These are phyloP conservation scores for Apiospora phragmitis DNA, from an alignment of 2,329 filamentous ascomycete genomes.

Conservation along the genomic window DNA sequence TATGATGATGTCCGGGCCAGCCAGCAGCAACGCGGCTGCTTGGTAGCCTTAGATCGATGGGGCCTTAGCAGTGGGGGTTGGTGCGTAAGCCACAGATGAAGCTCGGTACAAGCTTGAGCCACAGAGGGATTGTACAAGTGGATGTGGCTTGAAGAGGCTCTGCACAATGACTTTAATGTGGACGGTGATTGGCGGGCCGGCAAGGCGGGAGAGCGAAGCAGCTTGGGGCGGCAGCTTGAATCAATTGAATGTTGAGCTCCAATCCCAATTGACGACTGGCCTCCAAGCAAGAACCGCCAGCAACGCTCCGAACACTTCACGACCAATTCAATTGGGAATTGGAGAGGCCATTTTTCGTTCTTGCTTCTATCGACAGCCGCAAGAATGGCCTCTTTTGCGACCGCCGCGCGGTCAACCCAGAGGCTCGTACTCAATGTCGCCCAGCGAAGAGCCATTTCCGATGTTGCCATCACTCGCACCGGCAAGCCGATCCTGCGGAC, in stretches of 20 bases:
- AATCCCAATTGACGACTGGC: neutral
- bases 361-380: conserved; percentile 32
- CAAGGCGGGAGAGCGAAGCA: neutral
- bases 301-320: conserved; percentile 17
- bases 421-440: conserved; percentile 47
- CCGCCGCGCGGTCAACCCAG: conserved; percentile 55
- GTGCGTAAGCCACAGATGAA: conserved; percentile 9
- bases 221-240: neutral
- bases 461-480: conserved; percentile 91
- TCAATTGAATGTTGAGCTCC: conserved; percentile 15
- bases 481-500: conserved; percentile 92
- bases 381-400: conserved; percentile 57
- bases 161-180: conserved; percentile 7
- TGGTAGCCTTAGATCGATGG: conserved; percentile 33
- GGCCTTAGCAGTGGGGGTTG: conserved; percentile 8
- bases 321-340: conserved; percentile 25
- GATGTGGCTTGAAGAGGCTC: neutral
- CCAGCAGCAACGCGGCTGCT: conserved; percentile 36
- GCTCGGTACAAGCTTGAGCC: conserved; percentile 1
- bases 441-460: conserved; percentile 63
- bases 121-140: neutral
- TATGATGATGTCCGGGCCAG: conserved; percentile 9
- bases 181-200: conserved; percentile 17
- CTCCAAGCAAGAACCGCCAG: conserved; percentile 10
- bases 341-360: conserved; percentile 30